Conservation (phyloP, 345 rosid species). For the Salix brachista region DNA sequence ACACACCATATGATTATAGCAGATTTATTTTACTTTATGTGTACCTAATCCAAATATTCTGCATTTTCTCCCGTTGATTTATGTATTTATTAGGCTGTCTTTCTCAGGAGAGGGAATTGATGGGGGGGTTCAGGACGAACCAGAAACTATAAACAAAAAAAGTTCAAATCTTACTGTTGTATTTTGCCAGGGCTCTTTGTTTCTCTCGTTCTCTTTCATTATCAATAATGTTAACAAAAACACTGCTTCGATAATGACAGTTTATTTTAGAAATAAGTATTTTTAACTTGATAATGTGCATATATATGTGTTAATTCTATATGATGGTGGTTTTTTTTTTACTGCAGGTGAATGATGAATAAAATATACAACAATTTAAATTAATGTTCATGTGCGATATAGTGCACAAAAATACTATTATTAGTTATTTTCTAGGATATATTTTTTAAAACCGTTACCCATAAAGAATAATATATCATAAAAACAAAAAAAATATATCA, state of each 20-base stretch:
- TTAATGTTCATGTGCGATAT: too few relatives aligned
- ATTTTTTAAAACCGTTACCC: too few relatives aligned
- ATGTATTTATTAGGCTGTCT: constrained; percentile 1
- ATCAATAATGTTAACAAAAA: neutral
- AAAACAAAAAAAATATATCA: too few relatives aligned
- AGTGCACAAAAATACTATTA: too few relatives aligned
- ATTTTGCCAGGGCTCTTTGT: neutral
- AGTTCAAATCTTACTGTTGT: constrained; percentile 12
- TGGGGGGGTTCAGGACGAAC: constrained; percentile 12
- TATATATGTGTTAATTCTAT: neutral
- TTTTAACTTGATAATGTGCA: constrained; percentile 14
- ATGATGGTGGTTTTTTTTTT: neutral
- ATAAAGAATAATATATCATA: too few relatives aligned
- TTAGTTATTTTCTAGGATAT: too few relatives aligned
- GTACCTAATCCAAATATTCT: constrained; percentile 44
- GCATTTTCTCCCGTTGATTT: neutral
- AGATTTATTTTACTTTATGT: constrained; percentile 15
- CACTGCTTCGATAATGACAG: constrained; percentile 11
- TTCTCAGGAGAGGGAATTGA: neutral
- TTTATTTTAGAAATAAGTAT: neutral
- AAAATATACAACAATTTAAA: too few relatives aligned
- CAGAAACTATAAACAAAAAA: constrained; percentile 1
- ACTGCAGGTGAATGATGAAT: too few relatives aligned
- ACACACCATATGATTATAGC: neutral
- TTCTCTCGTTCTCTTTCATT: neutral